Conservation (phyloP, 1,284 basidiomycete species). For the Malassezia equina region DNA sequence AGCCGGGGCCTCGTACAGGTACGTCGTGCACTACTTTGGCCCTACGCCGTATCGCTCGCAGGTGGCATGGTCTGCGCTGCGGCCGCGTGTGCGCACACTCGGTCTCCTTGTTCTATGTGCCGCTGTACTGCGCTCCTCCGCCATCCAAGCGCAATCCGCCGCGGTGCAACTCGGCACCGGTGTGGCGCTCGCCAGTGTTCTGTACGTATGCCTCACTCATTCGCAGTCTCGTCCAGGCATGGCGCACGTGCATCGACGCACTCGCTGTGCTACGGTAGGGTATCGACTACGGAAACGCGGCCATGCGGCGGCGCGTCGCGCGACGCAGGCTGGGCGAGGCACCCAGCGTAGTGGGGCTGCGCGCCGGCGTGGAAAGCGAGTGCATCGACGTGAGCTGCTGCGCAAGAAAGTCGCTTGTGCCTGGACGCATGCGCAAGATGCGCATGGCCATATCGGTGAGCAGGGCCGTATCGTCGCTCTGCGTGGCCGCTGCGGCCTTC, state of each 20-base stretch:
- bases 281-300: not conserved
- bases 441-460: constrained; percentile 38
- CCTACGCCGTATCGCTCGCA: not conserved
- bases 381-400: constrained; percentile 38
- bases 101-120: not conserved
- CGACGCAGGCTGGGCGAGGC: not conserved
- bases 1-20: not conserved
- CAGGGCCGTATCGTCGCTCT: constrained; percentile 48
- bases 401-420: constrained; percentile 35
- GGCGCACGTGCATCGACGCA: not conserved
- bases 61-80: not conserved
- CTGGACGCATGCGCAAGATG: constrained; percentile 35
- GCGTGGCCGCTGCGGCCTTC: constrained; percentile 54
- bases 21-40: not conserved
- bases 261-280: not conserved
- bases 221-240: not conserved
- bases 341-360: not conserved
- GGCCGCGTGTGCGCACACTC: not conserved
- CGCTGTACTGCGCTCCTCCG: not conserved
- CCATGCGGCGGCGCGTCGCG: not conserved
- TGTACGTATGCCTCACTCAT: not conserved
- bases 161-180: not conserved
- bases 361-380: constrained; percentile 14
- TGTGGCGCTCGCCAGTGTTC: not conserved
- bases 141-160: not conserved